Conservation (phyloP, 2,329 filamentous ascomycete genomes). For the Purpureocillium lavendulum region DNA sequence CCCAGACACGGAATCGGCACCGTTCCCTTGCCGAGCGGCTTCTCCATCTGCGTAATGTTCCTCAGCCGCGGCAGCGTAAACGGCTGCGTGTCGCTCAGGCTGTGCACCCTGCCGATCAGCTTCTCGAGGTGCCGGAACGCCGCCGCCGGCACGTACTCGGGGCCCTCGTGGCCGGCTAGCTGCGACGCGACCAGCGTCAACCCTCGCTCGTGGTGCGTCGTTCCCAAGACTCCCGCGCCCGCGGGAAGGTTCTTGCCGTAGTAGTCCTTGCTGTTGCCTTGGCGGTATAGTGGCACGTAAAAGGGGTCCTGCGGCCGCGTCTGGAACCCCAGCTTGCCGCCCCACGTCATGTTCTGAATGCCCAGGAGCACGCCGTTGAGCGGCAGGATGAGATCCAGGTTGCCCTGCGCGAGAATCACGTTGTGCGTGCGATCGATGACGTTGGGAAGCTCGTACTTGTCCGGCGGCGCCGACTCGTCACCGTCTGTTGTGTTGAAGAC, state of each 20-base stretch:
- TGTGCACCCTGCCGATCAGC: slow-evolving; percentile 60
- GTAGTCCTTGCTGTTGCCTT: slow-evolving; percentile 32
- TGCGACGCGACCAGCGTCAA: slow-evolving; percentile 62
- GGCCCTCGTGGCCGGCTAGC: slow-evolving; percentile 58
- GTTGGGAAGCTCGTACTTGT: slow-evolving; percentile 51
- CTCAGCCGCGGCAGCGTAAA: slow-evolving; percentile 21
- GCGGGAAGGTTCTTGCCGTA: slow-evolving; percentile 38
- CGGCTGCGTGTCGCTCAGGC: slow-evolving; percentile 32
- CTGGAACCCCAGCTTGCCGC: slow-evolving; percentile 63
- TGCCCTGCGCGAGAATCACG: slow-evolving; percentile 66
- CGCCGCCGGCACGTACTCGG: slow-evolving; percentile 60
- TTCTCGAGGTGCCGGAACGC: slow-evolving; percentile 69
- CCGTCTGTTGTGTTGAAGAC: slow-evolving; percentile 5
- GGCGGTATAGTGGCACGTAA: slow-evolving; percentile 47
- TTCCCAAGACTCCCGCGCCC: slow-evolving; percentile 60
- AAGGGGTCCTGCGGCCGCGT: slow-evolving; percentile 50
- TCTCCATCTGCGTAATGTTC: slow-evolving; percentile 9
- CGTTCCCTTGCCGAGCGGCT: slow-evolving; percentile 13
- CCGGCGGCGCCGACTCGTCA: slow-evolving; percentile 33
- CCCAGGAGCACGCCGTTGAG: slow-evolving; percentile 61
- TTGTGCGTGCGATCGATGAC: slow-evolving; percentile 67
- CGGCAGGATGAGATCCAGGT: slow-evolving; percentile 59
- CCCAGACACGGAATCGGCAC: slow-evolving; percentile 24
- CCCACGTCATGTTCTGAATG: slow-evolving; percentile 79
- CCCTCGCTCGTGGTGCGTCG: slow-evolving; percentile 63